Evolutionary conservation across 2,329 filamentous ascomycete genomes (phyloP), one percentile per base, ranked within the genome.

Genomic region (Nothopassalora personata): DNA sequence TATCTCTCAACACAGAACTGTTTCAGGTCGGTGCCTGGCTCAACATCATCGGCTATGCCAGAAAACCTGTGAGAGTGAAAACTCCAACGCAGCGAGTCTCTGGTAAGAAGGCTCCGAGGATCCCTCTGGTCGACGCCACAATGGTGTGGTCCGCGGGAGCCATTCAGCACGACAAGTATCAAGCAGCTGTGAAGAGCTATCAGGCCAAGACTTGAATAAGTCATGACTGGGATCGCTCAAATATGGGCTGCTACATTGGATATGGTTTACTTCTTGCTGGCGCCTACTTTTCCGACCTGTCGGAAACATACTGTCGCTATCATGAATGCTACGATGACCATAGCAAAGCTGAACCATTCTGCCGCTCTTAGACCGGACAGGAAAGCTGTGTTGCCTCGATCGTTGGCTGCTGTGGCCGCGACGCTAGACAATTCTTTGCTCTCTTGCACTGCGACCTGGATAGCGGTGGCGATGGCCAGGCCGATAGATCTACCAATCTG

Each of bases 1-100:
- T 86, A 67, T 80, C 77, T 9, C 75, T 94, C 59, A 83, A 82
- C 19, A 75, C 81, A 23, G 81, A 86, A 57, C 80, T 89, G 53
- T 81, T 88, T 54, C 81, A 85, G 53, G 76, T 88, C 28, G 93
- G 93, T n/a, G 82, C 87, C 60, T 97, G 92, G 91, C 75, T 97
- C 53, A 96, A 97, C 71, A 81, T 97, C 3, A 83, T 97, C 64
- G 93, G 92, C 5, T 95, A 95, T 72, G 79, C 71, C 11, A 51
- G 57, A 19, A 57, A 61, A n/a, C 53, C 59, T 13, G 45, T 23
- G 15, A 39, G 7, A 36, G 36, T 28, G 43, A 30, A 31, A 39
- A 10, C 33, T 36, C 3, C 49, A 19, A 34, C 49, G 8, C 49
- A 34, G 28, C 10, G 13, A 9, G 15, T 19, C n/a, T 11, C 30